Evolutionary conservation across 2,329 filamentous ascomycete species (phyloP).

Genomic region (Colletotrichum sp.): DNA sequence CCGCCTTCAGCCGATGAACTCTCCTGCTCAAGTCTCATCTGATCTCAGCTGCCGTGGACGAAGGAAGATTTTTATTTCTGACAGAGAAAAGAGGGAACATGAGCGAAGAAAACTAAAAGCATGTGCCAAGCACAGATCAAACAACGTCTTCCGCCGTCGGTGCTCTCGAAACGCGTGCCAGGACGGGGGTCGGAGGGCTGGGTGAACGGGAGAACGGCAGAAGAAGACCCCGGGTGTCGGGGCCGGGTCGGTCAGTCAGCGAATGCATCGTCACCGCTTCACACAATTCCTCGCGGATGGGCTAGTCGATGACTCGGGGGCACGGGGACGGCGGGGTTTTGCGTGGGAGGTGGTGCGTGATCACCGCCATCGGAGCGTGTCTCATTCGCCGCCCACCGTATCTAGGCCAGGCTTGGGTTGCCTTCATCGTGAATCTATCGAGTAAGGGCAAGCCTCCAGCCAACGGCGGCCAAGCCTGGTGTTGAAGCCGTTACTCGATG

Average conservation of each 20-base stretch:
- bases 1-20: neutral
- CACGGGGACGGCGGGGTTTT: neutral
- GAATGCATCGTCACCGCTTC: neutral
- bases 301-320: neutral
- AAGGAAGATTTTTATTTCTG: neutral
- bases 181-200: neutral
- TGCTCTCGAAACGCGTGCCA: neutral
- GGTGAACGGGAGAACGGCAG: neutral
- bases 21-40: neutral
- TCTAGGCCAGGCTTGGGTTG: neutral
- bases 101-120: neutral
- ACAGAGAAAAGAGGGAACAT: neutral
- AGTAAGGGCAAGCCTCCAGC: neutral
- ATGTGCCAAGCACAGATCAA: neutral
- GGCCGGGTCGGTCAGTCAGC: neutral
- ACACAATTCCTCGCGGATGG: neutral
- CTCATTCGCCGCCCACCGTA: neutral
- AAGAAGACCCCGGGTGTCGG: neutral
- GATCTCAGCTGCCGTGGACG: neutral
- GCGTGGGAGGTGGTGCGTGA: neutral
- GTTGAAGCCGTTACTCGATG: neutral
- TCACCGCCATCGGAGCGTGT: neutral
- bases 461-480: neutral
- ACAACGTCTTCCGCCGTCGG: neutral
- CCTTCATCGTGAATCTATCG: conserved; percentile 1